Conservation (phyloP, 75 land plant genomes). For the Cunninghamia lanceolata region DNA sequence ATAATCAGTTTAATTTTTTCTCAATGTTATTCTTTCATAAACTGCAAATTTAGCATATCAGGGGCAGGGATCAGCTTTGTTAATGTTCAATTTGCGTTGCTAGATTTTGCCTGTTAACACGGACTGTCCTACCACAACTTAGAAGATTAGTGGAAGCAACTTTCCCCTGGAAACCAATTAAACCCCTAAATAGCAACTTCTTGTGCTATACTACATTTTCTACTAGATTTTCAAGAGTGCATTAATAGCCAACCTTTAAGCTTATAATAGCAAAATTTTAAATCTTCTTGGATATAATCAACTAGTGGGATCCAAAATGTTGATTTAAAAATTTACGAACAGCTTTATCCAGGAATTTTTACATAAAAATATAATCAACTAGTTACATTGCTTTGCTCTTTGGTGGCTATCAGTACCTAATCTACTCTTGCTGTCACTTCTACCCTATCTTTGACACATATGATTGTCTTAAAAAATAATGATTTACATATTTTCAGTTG, state of each 20-base stretch:
- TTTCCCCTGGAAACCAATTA: background rate
- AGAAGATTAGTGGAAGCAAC: background rate
- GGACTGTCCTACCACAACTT: background rate
- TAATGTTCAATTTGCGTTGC: background rate
- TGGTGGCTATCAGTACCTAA: background rate
- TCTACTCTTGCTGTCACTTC: background rate
- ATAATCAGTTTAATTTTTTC: background rate
- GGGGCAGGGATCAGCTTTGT: background rate
- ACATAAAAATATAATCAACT: too few relatives aligned
- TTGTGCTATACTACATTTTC: too few relatives aligned
- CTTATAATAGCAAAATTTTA: background rate
- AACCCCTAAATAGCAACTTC: background rate
- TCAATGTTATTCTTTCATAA: background rate
- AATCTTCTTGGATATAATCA: background rate
- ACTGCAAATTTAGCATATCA: background rate
- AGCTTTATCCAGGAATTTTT: too few relatives aligned
- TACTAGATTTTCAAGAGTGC: too few relatives aligned
- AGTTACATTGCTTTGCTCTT: background rate
- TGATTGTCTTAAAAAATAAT: background rate
- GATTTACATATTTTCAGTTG: too few relatives aligned
- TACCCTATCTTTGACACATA: background rate
- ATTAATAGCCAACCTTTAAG: too few relatives aligned
- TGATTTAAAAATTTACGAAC: too few relatives aligned
- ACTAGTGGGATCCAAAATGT: background rate
- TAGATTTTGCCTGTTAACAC: background rate